Evolutionary conservation across 1,139 yeast species (phyloP), one percentile per base, ranked within the genome.

Genomic region (Candida sp.): DNA sequence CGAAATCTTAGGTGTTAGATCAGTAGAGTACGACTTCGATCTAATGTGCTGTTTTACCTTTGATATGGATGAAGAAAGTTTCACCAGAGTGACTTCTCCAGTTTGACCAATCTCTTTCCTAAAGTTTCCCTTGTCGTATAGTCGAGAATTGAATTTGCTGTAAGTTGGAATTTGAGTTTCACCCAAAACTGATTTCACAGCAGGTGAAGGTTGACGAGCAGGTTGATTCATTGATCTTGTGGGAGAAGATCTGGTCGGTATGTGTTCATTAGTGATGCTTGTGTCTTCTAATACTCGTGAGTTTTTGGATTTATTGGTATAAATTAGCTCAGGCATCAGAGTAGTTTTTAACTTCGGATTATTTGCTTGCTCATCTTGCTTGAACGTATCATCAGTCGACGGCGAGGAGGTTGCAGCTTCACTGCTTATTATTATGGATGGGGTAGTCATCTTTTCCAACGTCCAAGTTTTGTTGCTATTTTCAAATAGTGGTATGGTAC

Each of bases 101-200:
- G 19, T 15, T 15, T 15, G 19, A 15, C 19, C 19, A 15, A 15
- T 15, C 19, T 15, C 19, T 15, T 15, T 15, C 19, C 30, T 4
- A 36, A 12, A 5, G 30, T 25, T 34, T 33, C 33, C 19, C 38
- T 36, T 33, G 21, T 37, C 12, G 2, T 38, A 34, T n/a, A 30
- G 35, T 33, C 39, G 33, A 33, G 35, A 37, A 21, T 21, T 23
- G 21, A 39, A 34, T 22, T 33, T 29, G 19, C 33, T 39, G 33
- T 33, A 34, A 21, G 55, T 53, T 8, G 72, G 73, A 11, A 68
- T 67, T 42, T 51, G 55, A 3, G 73, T 67, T 40, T 55, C 52
- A 33, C 54, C 57, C 40, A 65, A 53, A n/a, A 66, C 51, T 43
- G 52, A 56, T 38, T 56, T 57, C 47, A 65, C 70, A n/a, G 61